Percentiles rank a stretch among this genome's conserved stretches.
Conservation (phyloP, 192 early-diverging fungal genomes). For the Allomyces macrogynus region DNA sequence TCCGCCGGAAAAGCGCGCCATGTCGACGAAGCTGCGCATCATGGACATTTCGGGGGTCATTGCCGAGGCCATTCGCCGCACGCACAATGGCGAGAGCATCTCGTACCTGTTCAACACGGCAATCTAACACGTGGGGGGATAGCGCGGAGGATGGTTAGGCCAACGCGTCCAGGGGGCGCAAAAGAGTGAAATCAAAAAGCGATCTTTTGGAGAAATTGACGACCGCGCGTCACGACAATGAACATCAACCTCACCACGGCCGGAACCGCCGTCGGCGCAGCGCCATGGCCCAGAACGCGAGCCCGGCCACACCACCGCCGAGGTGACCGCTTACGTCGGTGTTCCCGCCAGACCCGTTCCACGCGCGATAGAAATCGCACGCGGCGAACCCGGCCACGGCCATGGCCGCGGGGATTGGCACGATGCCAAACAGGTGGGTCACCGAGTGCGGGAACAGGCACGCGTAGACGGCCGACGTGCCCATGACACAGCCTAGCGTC, state of each 20-base stretch:
- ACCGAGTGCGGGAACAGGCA: neutral
- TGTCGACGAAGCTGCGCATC: constrained; percentile 53
- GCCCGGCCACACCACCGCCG: neutral
- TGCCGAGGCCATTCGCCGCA: constrained; percentile 80
- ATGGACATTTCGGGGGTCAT: constrained; percentile 81
- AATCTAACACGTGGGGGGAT: constrained; percentile 1
- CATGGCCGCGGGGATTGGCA: neutral
- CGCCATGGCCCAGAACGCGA: neutral
- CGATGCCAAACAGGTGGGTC: neutral
- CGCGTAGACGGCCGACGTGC: neutral
- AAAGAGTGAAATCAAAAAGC: no score
- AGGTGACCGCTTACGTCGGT: neutral
- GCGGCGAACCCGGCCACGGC: neutral
- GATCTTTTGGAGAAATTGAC: no score
- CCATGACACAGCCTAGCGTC: neutral
- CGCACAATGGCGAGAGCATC: constrained; percentile 85
- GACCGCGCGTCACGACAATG: no score
- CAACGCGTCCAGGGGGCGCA: no score
- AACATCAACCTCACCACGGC: no score
- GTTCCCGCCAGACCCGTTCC: neutral
- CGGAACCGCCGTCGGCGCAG: neutral
- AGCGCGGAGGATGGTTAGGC: no score
- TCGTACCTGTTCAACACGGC: constrained; percentile 61
- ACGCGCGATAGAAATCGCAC: neutral
- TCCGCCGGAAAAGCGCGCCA: constrained; percentile 40